phyloP scores from a whole-genome alignment of 257 asterid species.

The Petunia secreta region DNA sequence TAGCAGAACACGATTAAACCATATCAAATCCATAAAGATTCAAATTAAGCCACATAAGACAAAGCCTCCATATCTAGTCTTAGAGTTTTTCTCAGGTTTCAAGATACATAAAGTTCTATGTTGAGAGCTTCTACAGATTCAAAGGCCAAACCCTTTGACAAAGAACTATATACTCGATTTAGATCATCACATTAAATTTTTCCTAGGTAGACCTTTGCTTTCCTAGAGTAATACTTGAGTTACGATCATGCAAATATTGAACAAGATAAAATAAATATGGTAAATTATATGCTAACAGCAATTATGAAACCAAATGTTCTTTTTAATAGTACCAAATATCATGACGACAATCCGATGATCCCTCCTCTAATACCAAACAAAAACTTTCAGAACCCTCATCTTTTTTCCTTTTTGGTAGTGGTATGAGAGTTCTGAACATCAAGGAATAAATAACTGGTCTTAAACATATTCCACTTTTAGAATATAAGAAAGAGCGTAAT shows the following conservation, averaged over 20 bases:
- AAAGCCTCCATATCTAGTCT: background rate
- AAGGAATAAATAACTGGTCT: background rate
- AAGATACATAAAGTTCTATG: slow-evolving; percentile 4
- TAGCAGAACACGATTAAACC: background rate
- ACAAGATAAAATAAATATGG: background rate
- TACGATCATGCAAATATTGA: background rate
- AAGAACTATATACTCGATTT: background rate
- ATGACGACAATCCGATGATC: background rate
- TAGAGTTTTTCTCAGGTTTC: background rate
- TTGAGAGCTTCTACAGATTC: background rate
- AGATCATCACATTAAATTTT: slow-evolving; percentile 2
- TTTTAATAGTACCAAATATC: background rate
- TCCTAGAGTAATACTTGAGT: background rate
- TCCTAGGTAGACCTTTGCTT: background rate
- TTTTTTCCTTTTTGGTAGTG: background rate
- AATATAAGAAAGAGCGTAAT: background rate
- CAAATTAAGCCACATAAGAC: background rate
- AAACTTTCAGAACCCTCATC: background rate
- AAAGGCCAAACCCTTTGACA: background rate
- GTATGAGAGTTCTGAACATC: background rate
- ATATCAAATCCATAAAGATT: background rate
- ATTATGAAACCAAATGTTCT: background rate
- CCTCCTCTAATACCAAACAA: background rate
- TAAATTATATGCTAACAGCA: background rate
- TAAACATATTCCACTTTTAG: background rate